phyloP scores from a whole-genome alignment of 2,329 filamentous ascomycete species.

The Verticillium longisporum region DNA sequence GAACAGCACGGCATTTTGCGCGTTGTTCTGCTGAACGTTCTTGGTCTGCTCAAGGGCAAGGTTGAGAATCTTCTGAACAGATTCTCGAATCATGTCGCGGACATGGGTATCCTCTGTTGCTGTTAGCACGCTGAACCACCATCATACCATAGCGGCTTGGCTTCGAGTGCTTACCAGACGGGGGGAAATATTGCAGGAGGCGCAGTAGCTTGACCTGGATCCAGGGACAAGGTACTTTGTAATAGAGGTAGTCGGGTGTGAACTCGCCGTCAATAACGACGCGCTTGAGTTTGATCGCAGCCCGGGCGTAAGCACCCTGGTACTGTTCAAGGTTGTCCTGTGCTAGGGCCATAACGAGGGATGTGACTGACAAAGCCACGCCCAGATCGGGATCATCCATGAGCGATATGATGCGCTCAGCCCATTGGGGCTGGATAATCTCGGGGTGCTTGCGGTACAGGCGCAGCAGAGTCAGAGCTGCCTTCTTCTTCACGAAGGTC shows the following conservation, averaged over 20 bases:
- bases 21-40: conserved; percentile 99
- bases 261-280: conserved; percentile 89
- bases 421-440: conserved; percentile 95
- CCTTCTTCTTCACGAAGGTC: conserved; percentile 98
- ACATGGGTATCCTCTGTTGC: conserved; percentile 79
- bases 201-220: conserved; percentile 91
- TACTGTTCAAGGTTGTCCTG: conserved; percentile 95
- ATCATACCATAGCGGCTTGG: conserved; percentile 3
- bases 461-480: conserved; percentile 83
- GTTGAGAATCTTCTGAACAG: conserved; percentile 84
- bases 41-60: conserved; percentile 89
- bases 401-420: conserved; percentile 94
- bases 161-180: conserved; percentile 60
- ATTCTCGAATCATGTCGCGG: conserved; percentile 84
- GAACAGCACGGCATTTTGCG: conserved; percentile 94
- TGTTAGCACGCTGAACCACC: neutral
- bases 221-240: conserved; percentile 99
- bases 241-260: conserved; percentile 89
- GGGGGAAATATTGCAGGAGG: conserved; percentile 91
- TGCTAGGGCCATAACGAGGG: conserved; percentile 85
- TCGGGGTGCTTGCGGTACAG: conserved; percentile 90
- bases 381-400: conserved; percentile 97
- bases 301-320: conserved; percentile 90
- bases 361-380: conserved; percentile 91
- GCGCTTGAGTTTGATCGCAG: conserved; percentile 80